phyloP scores from a whole-genome alignment of 768 basidiomycete genomes.

The Termitomyces sp. region DNA sequence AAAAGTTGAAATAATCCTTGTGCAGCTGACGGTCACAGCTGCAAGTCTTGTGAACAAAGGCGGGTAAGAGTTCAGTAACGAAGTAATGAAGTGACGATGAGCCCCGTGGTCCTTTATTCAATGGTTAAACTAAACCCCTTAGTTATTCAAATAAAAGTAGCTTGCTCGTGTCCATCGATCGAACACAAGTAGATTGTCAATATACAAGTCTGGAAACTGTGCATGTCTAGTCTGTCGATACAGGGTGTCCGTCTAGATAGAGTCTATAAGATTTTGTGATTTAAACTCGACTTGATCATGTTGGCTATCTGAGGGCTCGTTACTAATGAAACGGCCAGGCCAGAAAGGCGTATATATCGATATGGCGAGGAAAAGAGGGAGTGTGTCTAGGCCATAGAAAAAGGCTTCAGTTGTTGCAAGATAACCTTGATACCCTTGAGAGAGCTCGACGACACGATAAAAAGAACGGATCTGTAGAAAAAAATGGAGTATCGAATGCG shows the following conservation, averaged over 20 bases:
- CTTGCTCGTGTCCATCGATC: too few species aligned
- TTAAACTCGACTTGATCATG: background rate
- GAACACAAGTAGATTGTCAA: too few species aligned
- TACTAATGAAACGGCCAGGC: conserved; percentile 53
- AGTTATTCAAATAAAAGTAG: too few species aligned
- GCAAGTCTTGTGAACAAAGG: background rate
- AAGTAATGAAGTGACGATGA: background rate
- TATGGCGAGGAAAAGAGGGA: conserved; percentile 61
- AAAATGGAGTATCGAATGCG: background rate
- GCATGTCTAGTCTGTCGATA: background rate
- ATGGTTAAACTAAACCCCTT: too few species aligned
- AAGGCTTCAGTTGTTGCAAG: conserved; percentile 53
- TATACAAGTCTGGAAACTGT: background rate
- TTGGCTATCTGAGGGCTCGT: background rate
- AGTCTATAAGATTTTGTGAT: background rate
- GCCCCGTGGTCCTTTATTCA: background rate
- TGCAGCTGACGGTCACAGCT: too few species aligned
- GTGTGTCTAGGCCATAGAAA: conserved; percentile 63
- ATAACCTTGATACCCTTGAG: conserved; percentile 55
- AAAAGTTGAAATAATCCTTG: background rate
- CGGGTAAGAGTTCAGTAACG: too few species aligned
- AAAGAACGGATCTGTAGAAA: conserved; percentile 51
- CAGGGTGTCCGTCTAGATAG: background rate
- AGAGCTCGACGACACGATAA: conserved; percentile 55
- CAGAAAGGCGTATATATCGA: conserved; percentile 54